Percentiles rank a stretch among this genome's conserved stretches.
Conservation (phyloP, 1,284 basidiomycete species). For the Coniferiporia sulphurascens region DNA sequence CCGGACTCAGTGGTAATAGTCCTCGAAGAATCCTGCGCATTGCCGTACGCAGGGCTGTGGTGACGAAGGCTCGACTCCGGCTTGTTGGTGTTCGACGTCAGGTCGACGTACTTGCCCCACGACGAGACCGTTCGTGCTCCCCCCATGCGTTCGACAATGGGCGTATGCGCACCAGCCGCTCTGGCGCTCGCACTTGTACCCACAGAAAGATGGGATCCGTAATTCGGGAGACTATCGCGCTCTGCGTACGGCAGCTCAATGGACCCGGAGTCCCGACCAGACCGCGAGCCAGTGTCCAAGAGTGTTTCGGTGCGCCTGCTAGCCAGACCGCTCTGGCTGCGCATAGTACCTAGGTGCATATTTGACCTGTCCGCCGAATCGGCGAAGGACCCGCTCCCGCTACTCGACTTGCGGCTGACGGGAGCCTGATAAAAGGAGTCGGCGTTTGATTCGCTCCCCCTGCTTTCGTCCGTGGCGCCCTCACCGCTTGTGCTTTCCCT, state of each 20-base stretch:
- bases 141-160: not conserved
- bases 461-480: slow-evolving; percentile 10
- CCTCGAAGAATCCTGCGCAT: slow-evolving; percentile 4
- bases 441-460: slow-evolving; percentile 12
- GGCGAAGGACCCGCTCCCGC: slow-evolving; percentile 15
- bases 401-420: slow-evolving; percentile 14
- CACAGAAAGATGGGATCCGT: not conserved
- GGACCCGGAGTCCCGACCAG: not conserved
- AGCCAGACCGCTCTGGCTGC: slow-evolving; percentile 1
- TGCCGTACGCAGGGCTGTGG: slow-evolving; percentile 9
- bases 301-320: slow-evolving; percentile 12
- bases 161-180: slow-evolving; percentile 1
- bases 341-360: slow-evolving; percentile 5
- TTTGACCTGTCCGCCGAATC: slow-evolving; percentile 13
- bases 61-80: not conserved
- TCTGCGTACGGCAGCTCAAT: slow-evolving; percentile 11
- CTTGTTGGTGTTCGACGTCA: slow-evolving; percentile 5
- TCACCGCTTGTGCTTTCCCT: slow-evolving; percentile 1
- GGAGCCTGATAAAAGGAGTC: slow-evolving; percentile 15
- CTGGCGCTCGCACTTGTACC: not conserved
- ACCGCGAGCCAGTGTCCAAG: not conserved
- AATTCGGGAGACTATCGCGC: slow-evolving; percentile 4
- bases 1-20: not conserved
- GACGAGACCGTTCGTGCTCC: not conserved
- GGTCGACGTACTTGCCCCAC: slow-evolving; percentile 12